A percentile compares a stretch with the other conserved stretches of the same genome.
phyloP scores from a whole-genome alignment of 345 rosid species.

The Salix caprea region DNA sequence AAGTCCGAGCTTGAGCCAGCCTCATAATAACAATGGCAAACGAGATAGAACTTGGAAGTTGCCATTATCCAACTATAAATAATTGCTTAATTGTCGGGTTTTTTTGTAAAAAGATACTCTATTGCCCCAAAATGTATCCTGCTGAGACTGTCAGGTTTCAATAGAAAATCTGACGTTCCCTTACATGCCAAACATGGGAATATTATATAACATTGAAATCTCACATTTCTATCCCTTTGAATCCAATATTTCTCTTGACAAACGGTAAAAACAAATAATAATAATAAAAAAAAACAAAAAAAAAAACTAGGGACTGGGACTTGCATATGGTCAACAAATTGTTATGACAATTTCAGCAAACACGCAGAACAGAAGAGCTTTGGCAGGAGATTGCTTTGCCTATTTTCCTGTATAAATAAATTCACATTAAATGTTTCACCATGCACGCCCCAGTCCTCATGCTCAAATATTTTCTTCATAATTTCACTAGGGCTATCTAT shows the following conservation, averaged over 20 bases:
- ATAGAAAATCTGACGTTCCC: neutral
- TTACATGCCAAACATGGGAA: neutral
- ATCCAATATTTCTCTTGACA: neutral
- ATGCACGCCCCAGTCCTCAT: neutral
- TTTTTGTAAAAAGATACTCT: neutral
- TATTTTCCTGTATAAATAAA: neutral
- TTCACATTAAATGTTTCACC: neutral
- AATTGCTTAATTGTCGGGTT: too few relatives aligned
- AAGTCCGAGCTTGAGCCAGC: too few relatives aligned
- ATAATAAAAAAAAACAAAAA: too few relatives aligned
- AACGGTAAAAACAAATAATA: neutral
- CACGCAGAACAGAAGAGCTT: neutral
- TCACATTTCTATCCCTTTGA: neutral
- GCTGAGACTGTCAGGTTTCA: neutral
- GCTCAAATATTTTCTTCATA: neutral
- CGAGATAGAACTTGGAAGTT: too few relatives aligned
- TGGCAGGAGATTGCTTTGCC: neutral
- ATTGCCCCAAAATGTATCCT: neutral
- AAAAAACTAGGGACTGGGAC: neutral
- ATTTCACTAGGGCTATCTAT: neutral
- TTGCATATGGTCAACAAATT: neutral
- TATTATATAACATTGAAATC: neutral
- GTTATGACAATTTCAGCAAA: neutral
- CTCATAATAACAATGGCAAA: too few relatives aligned
- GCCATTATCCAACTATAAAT: too few relatives aligned